Percentiles rank a stretch among this genome's conserved stretches.
Evolutionary conservation across 2,329 filamentous ascomycete species (phyloP).

Genomic region (Diaporthe sp.): DNA sequence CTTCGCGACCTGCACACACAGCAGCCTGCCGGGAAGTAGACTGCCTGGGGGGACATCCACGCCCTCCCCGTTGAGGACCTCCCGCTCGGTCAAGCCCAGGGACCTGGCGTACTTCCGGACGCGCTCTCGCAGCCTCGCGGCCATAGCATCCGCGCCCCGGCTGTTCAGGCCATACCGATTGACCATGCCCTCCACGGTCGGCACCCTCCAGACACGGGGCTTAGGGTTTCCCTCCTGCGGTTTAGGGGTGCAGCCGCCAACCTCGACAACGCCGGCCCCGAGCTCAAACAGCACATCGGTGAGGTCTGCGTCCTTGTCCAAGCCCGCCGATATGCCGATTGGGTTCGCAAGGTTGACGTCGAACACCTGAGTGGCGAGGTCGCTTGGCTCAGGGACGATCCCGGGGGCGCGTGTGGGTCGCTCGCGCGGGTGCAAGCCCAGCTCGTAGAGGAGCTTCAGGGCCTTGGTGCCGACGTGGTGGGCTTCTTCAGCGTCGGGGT

Average conservation of each 20-base stretch:
- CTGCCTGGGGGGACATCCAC: slow-evolving; percentile 83
- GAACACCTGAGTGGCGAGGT: slow-evolving; percentile 72
- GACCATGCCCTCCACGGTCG: slow-evolving; percentile 87
- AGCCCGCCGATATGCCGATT: slow-evolving; percentile 81
- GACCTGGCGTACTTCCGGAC: slow-evolving; percentile 82
- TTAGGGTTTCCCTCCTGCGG: slow-evolving; percentile 90
- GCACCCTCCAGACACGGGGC: slow-evolving; percentile 89
- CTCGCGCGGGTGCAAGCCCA: slow-evolving; percentile 86
- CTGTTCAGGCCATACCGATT: slow-evolving; percentile 98
- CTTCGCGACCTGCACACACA: slow-evolving; percentile 96
- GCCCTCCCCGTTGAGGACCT: slow-evolving; percentile 82
- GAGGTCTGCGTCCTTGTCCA: slow-evolving; percentile 72
- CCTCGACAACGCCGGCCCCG: slow-evolving; percentile 89
- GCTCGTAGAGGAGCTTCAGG: slow-evolving; percentile 79
- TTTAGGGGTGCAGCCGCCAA: slow-evolving; percentile 90
- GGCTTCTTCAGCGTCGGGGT: slow-evolving; percentile 89
- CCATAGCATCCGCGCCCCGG: slow-evolving; percentile 88
- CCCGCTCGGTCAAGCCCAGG: slow-evolving; percentile 77
- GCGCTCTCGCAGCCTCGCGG: slow-evolving; percentile 81
- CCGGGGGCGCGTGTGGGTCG: slow-evolving; percentile 62
- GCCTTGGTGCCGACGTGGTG: slow-evolving; percentile 82
- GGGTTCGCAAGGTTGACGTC: slow-evolving; percentile 85
- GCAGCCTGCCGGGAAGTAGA: slow-evolving; percentile 78
- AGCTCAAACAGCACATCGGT: slow-evolving; percentile 87
- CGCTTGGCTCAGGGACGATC: slow-evolving; percentile 52